Base-by-base conservation (phyloP, 2,329 filamentous ascomycete species). In the Cytospora paraplurivora region DNA sequence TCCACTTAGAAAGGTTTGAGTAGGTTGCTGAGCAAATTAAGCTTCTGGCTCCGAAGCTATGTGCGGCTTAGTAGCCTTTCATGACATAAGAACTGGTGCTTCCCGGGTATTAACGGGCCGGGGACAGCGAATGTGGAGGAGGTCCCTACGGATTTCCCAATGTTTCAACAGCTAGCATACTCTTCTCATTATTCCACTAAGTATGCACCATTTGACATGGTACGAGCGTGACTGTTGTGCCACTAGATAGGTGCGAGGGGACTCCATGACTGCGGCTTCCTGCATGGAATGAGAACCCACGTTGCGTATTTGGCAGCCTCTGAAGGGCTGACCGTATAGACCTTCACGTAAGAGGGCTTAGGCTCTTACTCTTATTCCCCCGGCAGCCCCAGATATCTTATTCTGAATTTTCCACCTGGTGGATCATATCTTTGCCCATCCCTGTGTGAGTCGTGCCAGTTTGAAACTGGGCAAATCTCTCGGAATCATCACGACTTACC, bases 1-100 rank as follows among this genome's bases (percentile, higher is more conserved):
- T 13, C 34, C 32, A 21, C 32, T 38, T 27, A 4, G 27, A 27
- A 27, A 27, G 27, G 27, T 27, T n/a, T 38, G 51, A 35, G 32
- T 19, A 55, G 50, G 32, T 49, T 33, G 32, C 51, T 61, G 44
- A 19, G 8, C 44, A 19, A 47, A 55, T 62, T 59, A 56, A 57
- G 59, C 59, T 52, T 62, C 56, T 64, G 41, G 38, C 63, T 56
- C 59, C 55, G 59, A 55, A 62, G 49, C 34, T n/a, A 50, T 61
- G 54, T 59, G 12, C 38, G 19, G 8, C 41, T 19, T 44, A 44
- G 38, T 44, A 17, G 1, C 41, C 41, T 44, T 35, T 38, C 59
- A 37, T 59, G 59, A 59, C 54, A 54, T 55, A 37, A 44, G 38
- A 54, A 44, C n/a, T 50, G 50, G 56, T 55, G 49, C 37, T 41